These are phyloP conservation scores for Fusarium pseudograminearum DNA, from an alignment of 2,329 filamentous ascomycete species.

Conservation along the genomic window DNA sequence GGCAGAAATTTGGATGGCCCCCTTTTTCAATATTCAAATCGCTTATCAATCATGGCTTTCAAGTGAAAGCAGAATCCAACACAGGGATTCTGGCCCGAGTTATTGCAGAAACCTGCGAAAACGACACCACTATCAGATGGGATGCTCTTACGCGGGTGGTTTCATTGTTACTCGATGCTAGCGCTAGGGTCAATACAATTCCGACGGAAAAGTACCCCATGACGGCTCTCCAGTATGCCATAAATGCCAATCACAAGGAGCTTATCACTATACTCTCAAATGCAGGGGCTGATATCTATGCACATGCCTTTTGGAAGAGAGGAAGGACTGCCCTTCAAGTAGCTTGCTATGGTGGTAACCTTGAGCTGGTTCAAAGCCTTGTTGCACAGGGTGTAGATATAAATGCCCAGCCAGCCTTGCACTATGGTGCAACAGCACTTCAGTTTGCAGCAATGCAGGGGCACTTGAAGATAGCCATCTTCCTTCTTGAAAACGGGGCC, in stretches of 20 bases:
- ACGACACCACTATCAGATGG: too few relatives aligned
- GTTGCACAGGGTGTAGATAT: not conserved
- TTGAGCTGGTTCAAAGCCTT: not conserved
- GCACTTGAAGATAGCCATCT: not conserved
- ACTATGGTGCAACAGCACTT: not conserved
- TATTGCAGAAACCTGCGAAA: too few relatives aligned
- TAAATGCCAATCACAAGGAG: not conserved
- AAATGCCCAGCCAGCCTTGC: not conserved
- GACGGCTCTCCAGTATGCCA: not conserved
- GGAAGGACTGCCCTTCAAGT: not conserved
- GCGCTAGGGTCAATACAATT: not conserved
- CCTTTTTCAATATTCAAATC: not conserved
- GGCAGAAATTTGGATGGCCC: too few relatives aligned
- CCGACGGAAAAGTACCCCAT: not conserved
- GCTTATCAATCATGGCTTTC: not conserved
- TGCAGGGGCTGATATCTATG: not conserved
- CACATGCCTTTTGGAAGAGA: not conserved
- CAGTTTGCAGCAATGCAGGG: not conserved
- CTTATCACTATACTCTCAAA: not conserved
- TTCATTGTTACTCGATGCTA: not conserved
- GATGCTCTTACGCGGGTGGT: accelerated
- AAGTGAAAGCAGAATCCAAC: not conserved
- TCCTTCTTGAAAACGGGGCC: not conserved
- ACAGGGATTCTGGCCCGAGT: too few relatives aligned
- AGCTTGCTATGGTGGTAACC: not conserved